Base-by-base conservation (phyloP, 805 yeast genomes). In the Lipomyces mesembrius region DNA sequence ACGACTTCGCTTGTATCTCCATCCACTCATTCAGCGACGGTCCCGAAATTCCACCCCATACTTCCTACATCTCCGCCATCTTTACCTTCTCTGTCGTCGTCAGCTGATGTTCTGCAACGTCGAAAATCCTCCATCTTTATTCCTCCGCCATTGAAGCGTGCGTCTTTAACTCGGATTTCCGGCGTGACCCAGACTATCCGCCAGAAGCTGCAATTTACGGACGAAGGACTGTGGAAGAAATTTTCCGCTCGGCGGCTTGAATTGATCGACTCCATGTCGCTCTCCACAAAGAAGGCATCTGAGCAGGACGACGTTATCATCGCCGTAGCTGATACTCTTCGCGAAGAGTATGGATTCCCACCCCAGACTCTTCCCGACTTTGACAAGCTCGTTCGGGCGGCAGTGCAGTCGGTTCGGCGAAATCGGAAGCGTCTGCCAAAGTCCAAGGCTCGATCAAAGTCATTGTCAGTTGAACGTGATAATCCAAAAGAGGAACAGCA, bases 161-260 rank as follows among this genome's bases (percentile, higher is more conserved):
- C 69, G 6, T 20, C 63, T 8, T 46, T 61, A 8, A 5, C 55
- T 27, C 65, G 69, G 25, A 65, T 66, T 6, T 71, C 74, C 55
- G 88, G 88, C 2, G 81, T 85, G 20, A 87, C 90, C 20, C 84
- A 83, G 72, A 77, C 83, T 7, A 87, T 90, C 17, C 79, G 95
- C 37, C 77, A 80, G 51, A 84, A 85, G 73, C 82, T 95, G 58
- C 84, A 88, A 62, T 95, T 95, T 78, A 82, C 82, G 9, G 97
- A 95, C 76, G 97, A 91, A 68, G 81, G 86, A 55, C 83, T 84
- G 64, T 95, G 99, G 99, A 91, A 91, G 76, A 84, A 87, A 72
- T 94, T 95, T 76, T 89, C 95, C n/a, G 91, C 96, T 1, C 83
- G 98, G 64, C 81, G 99, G 66, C 81, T 95, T 29, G 97, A 92